These are phyloP conservation scores for Canna indica DNA, from an alignment of 176 grass and related monocot species.

Conservation along the genomic window DNA sequence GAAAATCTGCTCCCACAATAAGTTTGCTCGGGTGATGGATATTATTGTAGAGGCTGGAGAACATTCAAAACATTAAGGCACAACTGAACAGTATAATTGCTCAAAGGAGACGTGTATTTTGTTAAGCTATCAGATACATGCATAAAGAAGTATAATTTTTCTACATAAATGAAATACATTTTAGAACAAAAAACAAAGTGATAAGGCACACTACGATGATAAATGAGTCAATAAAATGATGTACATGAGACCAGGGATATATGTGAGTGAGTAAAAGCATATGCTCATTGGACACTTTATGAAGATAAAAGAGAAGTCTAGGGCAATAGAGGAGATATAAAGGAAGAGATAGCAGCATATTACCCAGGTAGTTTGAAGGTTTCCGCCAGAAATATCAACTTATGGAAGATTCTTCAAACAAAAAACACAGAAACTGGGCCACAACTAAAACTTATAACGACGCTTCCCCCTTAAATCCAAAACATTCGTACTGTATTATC, in stretches of 20 bases:
- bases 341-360: too few relatives aligned
- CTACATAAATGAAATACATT: background rate
- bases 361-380: too few relatives aligned
- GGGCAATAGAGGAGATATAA: too few relatives aligned
- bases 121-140: background rate
- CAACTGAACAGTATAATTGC: background rate
- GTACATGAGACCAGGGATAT: background rate
- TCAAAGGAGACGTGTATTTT: background rate
- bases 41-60: conserved; percentile 86
- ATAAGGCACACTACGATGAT: background rate
- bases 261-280: background rate
- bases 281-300: background rate
- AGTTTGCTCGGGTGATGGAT: conserved; percentile 82
- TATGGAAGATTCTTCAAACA: background rate
- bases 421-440: background rate
- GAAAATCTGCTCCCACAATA: conserved; percentile 55
- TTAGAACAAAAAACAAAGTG: background rate
- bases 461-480: too few relatives aligned
- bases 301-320: too few relatives aligned
- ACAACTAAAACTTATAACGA: background rate
- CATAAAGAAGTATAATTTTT: background rate
- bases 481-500: background rate
- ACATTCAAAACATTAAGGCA: background rate
- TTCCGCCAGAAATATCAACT: too few relatives aligned
- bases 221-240: background rate